A percentile compares a stretch with the other conserved stretches of the same genome.
Conservation (phyloP, 495 filamentous ascomycete genomes). For the Beverwykella pulmonaria region DNA sequence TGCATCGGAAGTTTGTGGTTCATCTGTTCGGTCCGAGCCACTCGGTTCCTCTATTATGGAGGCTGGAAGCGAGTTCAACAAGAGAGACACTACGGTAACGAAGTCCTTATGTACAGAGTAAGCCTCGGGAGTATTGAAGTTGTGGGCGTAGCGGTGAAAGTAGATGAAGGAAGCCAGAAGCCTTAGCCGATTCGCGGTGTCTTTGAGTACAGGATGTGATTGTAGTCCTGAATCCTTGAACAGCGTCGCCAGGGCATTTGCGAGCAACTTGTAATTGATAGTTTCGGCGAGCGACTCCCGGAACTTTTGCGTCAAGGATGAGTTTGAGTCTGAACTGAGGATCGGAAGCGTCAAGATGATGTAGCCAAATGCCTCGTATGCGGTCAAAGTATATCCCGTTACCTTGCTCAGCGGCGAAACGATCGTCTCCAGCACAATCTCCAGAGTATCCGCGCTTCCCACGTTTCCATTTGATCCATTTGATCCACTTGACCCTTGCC, state of each 20-base stretch:
- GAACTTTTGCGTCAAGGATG: constrained; percentile 44
- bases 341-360: constrained; percentile 55
- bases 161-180: constrained; percentile 70
- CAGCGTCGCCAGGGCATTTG: constrained; percentile 50
- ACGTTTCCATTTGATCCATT: constrained; percentile 27
- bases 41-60: constrained; percentile 60
- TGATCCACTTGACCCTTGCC: constrained; percentile 7
- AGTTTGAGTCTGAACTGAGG: constrained; percentile 45
- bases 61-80: constrained; percentile 62
- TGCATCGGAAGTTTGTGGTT: neutral
- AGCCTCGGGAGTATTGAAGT: constrained; percentile 45
- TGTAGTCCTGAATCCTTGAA: constrained; percentile 41
- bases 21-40: constrained; percentile 18
- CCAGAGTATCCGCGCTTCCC: constrained; percentile 6
- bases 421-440: constrained; percentile 42
- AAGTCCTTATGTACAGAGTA: constrained; percentile 59
- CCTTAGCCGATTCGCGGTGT: constrained; percentile 61
- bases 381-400: constrained; percentile 49
- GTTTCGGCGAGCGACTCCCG: constrained; percentile 53
- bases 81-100: constrained; percentile 63
- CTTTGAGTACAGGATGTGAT: constrained; percentile 29
- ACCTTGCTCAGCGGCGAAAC: constrained; percentile 55
- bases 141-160: constrained; percentile 61
- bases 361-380: constrained; percentile 62
- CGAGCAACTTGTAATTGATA: constrained; percentile 59